A percentile compares a stretch with the other conserved stretches of the same genome.
These are phyloP conservation scores for Aspergillus fumigatus DNA, from an alignment of 2,329 filamentous ascomycete species.

Conservation along the genomic window DNA sequence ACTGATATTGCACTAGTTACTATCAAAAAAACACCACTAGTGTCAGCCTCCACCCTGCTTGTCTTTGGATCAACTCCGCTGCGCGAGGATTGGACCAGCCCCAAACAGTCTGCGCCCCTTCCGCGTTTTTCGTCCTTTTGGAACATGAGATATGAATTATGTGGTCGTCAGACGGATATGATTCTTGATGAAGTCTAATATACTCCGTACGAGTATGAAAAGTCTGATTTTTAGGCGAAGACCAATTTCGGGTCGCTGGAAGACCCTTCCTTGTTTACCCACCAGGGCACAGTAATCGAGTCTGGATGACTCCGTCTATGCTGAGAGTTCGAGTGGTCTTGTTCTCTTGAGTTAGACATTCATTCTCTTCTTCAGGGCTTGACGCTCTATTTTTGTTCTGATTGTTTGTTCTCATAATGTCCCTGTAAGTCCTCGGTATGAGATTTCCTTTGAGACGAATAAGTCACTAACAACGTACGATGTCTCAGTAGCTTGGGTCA, in stretches of 20 bases:
- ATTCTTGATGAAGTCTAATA: constrained; percentile 8
- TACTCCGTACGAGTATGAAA: too few relatives aligned
- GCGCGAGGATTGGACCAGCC: constrained; percentile 6
- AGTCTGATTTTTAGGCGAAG: constrained; percentile 15
- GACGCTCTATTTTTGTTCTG: constrained; percentile 23
- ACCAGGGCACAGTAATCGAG: constrained; percentile 11
- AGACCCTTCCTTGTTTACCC: constrained; percentile 19
- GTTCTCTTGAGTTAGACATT: constrained; percentile 14
- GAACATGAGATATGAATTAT: background rate
- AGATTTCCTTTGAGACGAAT: background rate
- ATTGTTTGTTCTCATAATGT: constrained; percentile 4
- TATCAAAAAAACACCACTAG: constrained; percentile 13
- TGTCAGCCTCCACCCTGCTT: constrained; percentile 15
- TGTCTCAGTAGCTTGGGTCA: constrained; percentile 13
- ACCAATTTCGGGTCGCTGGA: constrained; percentile 13
- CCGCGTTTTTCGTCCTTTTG: background rate
- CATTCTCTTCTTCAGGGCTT: constrained; percentile 23
- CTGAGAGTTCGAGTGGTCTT: constrained; percentile 6
- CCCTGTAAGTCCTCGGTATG: constrained; percentile 16
- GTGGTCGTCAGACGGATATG: constrained; percentile 8
- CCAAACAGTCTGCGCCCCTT: constrained; percentile 11
- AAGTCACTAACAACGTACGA: constrained; percentile 9
- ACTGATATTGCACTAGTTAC: background rate
- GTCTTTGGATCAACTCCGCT: constrained; percentile 13
- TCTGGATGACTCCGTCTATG: constrained; percentile 9